A percentile compares a stretch with the other conserved stretches of the same genome.
phyloP scores from a whole-genome alignment of 306 rosid genomes.

The Luffa aegyptiaca region DNA sequence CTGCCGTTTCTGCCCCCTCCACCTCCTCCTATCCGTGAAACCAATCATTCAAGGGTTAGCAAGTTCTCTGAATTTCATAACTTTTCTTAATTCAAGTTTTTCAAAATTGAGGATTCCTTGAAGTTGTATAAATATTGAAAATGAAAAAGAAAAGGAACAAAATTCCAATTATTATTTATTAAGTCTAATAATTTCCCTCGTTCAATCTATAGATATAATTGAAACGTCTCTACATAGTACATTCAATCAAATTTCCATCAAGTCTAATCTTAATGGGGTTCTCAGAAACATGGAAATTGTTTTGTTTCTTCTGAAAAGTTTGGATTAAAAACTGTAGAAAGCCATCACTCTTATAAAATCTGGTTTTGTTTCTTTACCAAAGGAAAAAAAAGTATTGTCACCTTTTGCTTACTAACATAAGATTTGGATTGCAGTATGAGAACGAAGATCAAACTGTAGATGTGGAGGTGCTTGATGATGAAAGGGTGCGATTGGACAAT shows the following conservation, averaged over 20 bases:
- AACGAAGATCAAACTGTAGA: conserved; percentile 49
- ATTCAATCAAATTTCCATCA: not conserved
- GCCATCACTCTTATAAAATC: not conserved
- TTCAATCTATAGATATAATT: not conserved
- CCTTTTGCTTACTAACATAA: conserved; percentile 6
- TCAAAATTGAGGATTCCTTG: no score
- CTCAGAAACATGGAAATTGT: not conserved
- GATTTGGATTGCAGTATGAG: conserved; percentile 46
- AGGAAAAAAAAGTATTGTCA: not conserved
- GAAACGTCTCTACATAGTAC: not conserved
- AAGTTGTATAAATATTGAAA: no score
- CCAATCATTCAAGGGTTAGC: conserved; percentile 49
- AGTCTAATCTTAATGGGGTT: no score
- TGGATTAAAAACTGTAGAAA: not conserved
- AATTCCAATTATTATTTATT: no score
- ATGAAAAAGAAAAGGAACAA: no score
- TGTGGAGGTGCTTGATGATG: conserved; percentile 47
- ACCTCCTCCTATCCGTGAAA: conserved; percentile 34
- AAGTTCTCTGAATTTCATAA: not conserved
- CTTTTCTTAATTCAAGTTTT: not conserved
- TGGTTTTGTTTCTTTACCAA: not conserved
- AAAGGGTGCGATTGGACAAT: conserved; percentile 20
- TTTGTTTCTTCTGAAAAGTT: not conserved
- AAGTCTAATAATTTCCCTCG: not conserved
- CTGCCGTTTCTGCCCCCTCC: conserved; percentile 46